Evolutionary conservation across 371 early-diverging fungal genomes (phyloP).

Genomic region (Dichotomocladium elegans): DNA sequence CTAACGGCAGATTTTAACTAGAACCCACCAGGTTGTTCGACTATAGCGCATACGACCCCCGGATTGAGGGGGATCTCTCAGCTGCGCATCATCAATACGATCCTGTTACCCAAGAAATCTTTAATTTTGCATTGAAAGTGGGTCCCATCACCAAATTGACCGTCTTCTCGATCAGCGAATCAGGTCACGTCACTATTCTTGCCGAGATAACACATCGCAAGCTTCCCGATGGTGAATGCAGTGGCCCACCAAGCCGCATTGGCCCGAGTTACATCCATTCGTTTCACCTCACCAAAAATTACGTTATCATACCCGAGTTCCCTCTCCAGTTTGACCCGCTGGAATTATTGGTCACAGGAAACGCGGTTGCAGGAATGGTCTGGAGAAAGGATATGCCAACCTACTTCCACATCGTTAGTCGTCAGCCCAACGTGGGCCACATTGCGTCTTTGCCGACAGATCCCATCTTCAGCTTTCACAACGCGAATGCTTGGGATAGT

Average conservation of each 20-base stretch:
- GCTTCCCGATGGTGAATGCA: not conserved
- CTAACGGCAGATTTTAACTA: slow-evolving; percentile 1
- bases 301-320: slow-evolving; percentile 52
- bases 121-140: slow-evolving; percentile 33
- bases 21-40: slow-evolving; percentile 46
- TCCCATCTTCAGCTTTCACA: slow-evolving; percentile 53
- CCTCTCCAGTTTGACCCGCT: slow-evolving; percentile 41
- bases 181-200: slow-evolving; percentile 25
- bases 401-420: slow-evolving; percentile 49
- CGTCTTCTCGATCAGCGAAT: slow-evolving; percentile 7
- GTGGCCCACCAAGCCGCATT: slow-evolving; percentile 8
- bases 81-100: slow-evolving; percentile 60
- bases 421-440: slow-evolving; percentile 27
- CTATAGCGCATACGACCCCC: slow-evolving; percentile 44
- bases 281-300: slow-evolving; percentile 44
- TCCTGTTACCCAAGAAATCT: slow-evolving; percentile 44
- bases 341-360: slow-evolving; percentile 40
- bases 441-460: slow-evolving; percentile 44
- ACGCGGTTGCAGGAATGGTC: slow-evolving; percentile 31
- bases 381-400: slow-evolving; percentile 31
- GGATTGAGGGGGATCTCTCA: slow-evolving; percentile 42
- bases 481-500: slow-evolving; percentile 47
- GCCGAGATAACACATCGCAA: slow-evolving; percentile 40
- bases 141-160: not conserved
- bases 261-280: slow-evolving; percentile 32